A percentile compares a stretch with the other conserved stretches of the same genome.
phyloP scores from a whole-genome alignment of 352 stramenopile species.

The Blastocystis sp. region DNA sequence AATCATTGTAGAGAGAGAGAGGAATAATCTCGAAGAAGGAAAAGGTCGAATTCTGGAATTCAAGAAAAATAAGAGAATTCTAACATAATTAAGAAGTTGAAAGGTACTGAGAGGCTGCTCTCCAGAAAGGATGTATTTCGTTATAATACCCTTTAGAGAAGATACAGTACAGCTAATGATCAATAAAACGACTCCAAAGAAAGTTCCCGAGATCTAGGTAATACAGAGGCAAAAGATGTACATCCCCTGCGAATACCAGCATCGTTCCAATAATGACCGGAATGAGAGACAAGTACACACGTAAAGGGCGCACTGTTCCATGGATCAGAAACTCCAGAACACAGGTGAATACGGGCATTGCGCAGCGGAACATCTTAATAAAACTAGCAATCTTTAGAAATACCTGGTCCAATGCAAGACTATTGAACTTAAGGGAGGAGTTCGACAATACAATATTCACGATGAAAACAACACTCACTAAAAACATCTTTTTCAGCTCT shows the following conservation, averaged over 20 bases:
- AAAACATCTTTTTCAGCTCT: conserved; percentile 35
- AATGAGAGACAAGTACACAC: conserved; percentile 52
- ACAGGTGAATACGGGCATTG: conserved; percentile 53
- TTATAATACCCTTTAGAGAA: conserved; percentile 57
- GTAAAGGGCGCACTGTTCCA: not conserved
- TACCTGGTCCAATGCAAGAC: conserved; percentile 45
- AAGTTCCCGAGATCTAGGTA: conserved; percentile 28
- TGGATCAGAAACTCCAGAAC: conserved; percentile 47
- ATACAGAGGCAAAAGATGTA: not conserved
- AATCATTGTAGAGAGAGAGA: conserved; percentile 44
- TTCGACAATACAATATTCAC: conserved; percentile 54
- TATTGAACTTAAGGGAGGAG: conserved; percentile 50
- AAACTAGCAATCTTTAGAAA: not conserved
- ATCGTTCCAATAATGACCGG: conserved; percentile 61
- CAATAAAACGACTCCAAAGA: not conserved
- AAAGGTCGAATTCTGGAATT: conserved; percentile 47
- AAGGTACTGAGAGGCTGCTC: conserved; percentile 30
- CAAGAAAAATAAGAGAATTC: not conserved
- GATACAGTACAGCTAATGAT: conserved; percentile 36
- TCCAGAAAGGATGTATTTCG: conserved; percentile 41
- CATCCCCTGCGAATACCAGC: conserved; percentile 54
- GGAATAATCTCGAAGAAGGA: conserved; percentile 21
- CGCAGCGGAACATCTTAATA: conserved; percentile 46
- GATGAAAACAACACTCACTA: conserved; percentile 57
- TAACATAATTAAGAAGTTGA: conserved; percentile 9